Conservation (phyloP, 768 basidiomycete species). For the Lepiota venenata region DNA sequence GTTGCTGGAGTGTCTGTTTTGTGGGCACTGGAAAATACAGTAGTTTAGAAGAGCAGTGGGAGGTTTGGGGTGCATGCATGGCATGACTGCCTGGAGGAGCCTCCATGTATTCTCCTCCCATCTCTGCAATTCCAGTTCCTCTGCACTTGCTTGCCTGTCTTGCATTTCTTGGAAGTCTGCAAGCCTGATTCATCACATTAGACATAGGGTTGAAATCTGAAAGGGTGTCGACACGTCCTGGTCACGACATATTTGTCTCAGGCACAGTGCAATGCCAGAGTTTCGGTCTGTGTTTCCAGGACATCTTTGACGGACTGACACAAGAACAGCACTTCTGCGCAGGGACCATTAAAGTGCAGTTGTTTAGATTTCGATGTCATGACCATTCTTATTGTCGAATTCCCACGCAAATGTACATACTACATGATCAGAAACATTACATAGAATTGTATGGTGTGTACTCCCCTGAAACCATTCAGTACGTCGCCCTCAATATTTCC, state of each 20-base stretch:
- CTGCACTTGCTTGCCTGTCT: conserved; percentile 30
- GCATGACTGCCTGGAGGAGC: conserved; percentile 72
- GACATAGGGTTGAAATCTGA: neutral
- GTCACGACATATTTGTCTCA: conserved; percentile 48
- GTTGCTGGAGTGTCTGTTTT: conserved; percentile 52
- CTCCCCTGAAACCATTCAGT: no score
- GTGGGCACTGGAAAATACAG: conserved; percentile 56
- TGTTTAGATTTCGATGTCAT: no score
- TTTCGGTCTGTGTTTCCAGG: conserved; percentile 59
- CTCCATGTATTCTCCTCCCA: conserved; percentile 84
- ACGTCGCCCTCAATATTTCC: no score
- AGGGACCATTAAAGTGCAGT: no score
- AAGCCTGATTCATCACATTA: conserved; percentile 35
- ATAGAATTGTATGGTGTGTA: no score
- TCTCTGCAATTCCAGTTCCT: no score
- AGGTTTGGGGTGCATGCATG: conserved; percentile 41
- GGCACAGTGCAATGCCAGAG: conserved; percentile 65
- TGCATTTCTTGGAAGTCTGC: conserved; percentile 44
- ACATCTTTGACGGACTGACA: conserved; percentile 57
- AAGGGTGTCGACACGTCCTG: conserved; percentile 42
- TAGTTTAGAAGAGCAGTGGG: neutral
- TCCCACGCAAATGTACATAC: no score
- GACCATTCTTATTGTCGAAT: no score
- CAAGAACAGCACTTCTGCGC: conserved; percentile 53
- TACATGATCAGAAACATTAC: no score